phyloP scores from a whole-genome alignment of 23 red algal genomes.

The Gracilariopsis chorda region DNA sequence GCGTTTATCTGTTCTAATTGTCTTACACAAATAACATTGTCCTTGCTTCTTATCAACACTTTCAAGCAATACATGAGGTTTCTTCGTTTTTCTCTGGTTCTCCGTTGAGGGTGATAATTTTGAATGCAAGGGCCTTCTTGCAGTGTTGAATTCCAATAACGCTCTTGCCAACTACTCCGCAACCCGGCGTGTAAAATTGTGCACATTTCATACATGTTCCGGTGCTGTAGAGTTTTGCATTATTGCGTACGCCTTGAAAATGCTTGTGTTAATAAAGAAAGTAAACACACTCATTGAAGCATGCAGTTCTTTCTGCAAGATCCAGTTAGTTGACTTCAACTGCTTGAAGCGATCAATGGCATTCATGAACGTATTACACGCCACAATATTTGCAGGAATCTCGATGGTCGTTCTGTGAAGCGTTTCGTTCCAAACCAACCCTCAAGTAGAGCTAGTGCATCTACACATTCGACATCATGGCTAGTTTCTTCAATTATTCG shows the following conservation, averaged over 20 bases:
- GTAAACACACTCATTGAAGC: neutral
- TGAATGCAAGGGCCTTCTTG: neutral
- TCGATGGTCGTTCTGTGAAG: no score
- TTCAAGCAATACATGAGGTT: neutral
- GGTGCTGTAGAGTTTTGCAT: neutral
- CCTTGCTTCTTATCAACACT: neutral
- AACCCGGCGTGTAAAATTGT: neutral
- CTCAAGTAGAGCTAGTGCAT: neutral
- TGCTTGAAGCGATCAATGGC: neutral
- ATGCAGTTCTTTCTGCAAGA: neutral
- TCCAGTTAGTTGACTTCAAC: neutral
- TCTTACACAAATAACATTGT: neutral
- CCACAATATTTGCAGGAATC: neutral
- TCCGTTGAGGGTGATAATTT: no score
- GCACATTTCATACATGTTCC: neutral
- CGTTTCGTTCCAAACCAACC: neutral
- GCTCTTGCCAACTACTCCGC: neutral
- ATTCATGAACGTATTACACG: slow-evolving; percentile 3
- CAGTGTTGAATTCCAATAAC: neutral
- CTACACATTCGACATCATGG: neutral
- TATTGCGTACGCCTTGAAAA: neutral
- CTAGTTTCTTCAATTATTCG: neutral
- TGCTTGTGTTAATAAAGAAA: neutral
- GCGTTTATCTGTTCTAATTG: neutral
- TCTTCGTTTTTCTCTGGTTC: no score